phyloP scores from a whole-genome alignment of 2,329 filamentous ascomycete species.

The Nigrospora oryzae region DNA sequence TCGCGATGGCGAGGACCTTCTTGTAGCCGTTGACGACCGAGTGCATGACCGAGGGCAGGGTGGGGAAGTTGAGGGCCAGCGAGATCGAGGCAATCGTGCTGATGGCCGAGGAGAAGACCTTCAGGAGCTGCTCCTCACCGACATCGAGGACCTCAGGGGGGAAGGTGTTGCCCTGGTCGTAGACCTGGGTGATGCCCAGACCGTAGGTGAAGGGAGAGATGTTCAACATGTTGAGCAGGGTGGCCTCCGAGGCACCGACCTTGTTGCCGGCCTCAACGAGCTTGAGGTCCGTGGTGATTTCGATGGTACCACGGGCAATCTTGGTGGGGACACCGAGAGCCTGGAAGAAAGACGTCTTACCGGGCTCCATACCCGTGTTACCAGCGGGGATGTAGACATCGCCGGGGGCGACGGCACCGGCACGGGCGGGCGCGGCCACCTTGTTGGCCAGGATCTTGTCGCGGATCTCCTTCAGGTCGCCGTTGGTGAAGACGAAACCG shows the following conservation, averaged over 20 bases:
- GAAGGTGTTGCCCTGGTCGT: conserved; percentile 96
- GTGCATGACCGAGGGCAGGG: conserved; percentile 92
- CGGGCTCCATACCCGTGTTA: conserved; percentile 99
- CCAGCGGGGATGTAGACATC: conserved; percentile 95
- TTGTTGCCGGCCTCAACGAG: conserved; percentile 87
- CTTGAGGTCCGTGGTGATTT: conserved; percentile 98
- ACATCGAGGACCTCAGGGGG: conserved; percentile 80
- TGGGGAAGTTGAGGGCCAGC: conserved; percentile 89
- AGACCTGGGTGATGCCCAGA: conserved; percentile 93
- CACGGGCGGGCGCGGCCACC: conserved; percentile 95
- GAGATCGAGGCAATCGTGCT: conserved; percentile 84
- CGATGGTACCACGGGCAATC: conserved; percentile 99
- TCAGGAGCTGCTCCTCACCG: conserved; percentile 87
- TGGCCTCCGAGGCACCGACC: conserved; percentile 98
- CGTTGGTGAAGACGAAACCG: conserved; percentile 99
- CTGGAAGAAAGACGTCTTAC: conserved; percentile 99
- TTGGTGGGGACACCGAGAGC: conserved; percentile 99
- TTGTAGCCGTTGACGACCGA: conserved; percentile 97
- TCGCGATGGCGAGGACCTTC: conserved; percentile 83
- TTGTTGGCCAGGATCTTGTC: conserved; percentile 95
- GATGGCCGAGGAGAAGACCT: conserved; percentile 72
- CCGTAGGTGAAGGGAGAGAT: conserved; percentile 99
- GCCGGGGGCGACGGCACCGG: conserved; percentile 85
- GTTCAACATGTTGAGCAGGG: conserved; percentile 99
- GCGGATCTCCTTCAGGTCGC: conserved; percentile 83